These are phyloP conservation scores for Colletotrichum trifolii DNA, from an alignment of 2,329 filamentous ascomycete genomes.

Conservation along the genomic window DNA sequence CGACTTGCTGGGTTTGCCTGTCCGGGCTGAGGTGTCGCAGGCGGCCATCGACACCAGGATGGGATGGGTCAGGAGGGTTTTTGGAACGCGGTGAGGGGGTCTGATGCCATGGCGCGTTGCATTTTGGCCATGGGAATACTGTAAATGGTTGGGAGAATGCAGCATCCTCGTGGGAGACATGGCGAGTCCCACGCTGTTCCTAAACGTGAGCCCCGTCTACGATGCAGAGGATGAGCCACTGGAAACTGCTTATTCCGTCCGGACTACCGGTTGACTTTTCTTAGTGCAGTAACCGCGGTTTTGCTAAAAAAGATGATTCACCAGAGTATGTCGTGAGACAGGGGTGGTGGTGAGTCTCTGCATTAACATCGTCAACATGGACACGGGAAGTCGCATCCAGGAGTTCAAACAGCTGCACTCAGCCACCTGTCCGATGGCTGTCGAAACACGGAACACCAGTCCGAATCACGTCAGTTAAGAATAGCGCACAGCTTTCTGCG, in stretches of 20 bases:
- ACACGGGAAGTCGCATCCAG: neutral
- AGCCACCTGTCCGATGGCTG: constrained; percentile 21
- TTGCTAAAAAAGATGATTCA: neutral
- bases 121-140: neutral
- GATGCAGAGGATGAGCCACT: neutral
- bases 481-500: neutral
- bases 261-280: constrained; percentile 19
- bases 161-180: neutral
- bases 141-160: neutral
- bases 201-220: neutral
- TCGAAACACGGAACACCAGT: constrained; percentile 11
- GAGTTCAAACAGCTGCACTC: constrained; percentile 8
- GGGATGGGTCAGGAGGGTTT: constrained; percentile 24
- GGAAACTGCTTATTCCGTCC: constrained; percentile 12
- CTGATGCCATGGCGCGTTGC: neutral
- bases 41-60: constrained; percentile 30
- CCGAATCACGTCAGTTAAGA: neutral
- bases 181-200: neutral
- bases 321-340: neutral
- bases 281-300: neutral
- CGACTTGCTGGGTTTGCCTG: constrained; percentile 41
- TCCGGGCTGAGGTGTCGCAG: constrained; percentile 18
- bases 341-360: too few species aligned
- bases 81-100: neutral
- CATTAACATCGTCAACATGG: too few species aligned